These are phyloP conservation scores for Rhizopogon vinicolor DNA, from an alignment of 768 basidiomycete genomes.

Conservation along the genomic window DNA sequence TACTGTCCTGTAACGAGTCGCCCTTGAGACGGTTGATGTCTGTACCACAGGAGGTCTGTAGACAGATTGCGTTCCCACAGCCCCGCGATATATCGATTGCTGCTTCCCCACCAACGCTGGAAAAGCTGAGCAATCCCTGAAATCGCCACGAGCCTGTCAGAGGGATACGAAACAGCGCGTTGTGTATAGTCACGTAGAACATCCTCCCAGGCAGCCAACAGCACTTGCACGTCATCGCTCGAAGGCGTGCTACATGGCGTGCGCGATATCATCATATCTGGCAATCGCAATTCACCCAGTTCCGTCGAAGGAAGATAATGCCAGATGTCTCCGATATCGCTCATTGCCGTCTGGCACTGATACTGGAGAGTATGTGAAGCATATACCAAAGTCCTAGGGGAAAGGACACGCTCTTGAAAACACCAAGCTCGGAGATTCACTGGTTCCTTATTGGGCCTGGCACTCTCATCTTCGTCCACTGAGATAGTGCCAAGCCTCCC, in stretches of 20 bases:
- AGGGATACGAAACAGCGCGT: background rate
- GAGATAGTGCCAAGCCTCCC: conserved; percentile 1
- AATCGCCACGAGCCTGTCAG: conserved; percentile 4
- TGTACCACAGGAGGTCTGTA: conserved; percentile 2
- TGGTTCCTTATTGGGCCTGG: background rate
- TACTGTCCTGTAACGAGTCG: background rate
- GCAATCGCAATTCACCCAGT: background rate
- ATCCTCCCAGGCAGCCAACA: background rate
- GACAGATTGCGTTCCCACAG: conserved; percentile 3
- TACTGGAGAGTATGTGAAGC: conserved; percentile 2
- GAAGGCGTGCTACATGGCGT: background rate
- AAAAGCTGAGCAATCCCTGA: conserved; percentile 3
- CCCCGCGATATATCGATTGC: conserved; percentile 3
- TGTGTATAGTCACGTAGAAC: background rate
- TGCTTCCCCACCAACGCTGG: background rate
- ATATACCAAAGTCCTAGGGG: conserved; percentile 2
- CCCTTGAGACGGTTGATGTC: background rate
- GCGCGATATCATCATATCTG: background rate
- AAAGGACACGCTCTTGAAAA: conserved; percentile 4
- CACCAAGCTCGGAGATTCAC: conserved; percentile 6
- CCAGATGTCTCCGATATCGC: background rate
- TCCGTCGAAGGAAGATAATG: background rate
- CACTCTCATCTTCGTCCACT: background rate
- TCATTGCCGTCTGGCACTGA: conserved; percentile 1
- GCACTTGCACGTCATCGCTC: background rate